A percentile compares a stretch with the other conserved stretches of the same genome.
These are phyloP conservation scores for Thymus mandschuricus DNA, from an alignment of 257 asterid genomes.

Conservation along the genomic window DNA sequence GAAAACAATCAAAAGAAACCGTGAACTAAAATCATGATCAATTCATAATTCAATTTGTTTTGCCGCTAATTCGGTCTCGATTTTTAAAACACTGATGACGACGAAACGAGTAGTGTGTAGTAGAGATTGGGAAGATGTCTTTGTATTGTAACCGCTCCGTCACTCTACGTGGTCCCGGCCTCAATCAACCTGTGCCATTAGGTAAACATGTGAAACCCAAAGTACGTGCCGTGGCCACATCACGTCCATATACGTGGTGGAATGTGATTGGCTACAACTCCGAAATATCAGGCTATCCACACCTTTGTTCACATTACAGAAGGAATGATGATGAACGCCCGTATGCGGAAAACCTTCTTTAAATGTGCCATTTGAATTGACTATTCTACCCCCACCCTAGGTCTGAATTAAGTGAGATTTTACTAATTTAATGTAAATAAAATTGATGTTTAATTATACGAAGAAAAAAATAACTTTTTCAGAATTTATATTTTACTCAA, in stretches of 20 bases:
- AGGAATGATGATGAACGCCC: background rate
- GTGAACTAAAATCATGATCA: no score
- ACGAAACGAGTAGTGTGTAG: no score
- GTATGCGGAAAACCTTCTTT: constrained; percentile 20
- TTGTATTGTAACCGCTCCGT: background rate
- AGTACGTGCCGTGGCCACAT: constrained; percentile 31
- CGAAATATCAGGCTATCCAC: constrained; percentile 38
- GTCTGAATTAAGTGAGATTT: no score
- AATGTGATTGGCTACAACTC: background rate
- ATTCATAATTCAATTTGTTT: no score
- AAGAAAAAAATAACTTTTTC: no score
- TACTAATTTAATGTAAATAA: no score
- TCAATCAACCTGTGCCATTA: constrained; percentile 28
- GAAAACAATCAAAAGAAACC: no score
- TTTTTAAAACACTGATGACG: no score
- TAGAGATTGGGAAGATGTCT: no score
- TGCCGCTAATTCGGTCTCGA: no score
- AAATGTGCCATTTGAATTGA: background rate
- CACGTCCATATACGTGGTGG: constrained; percentile 34
- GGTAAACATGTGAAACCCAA: constrained; percentile 32
- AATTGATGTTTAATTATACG: no score
- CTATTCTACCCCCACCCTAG: constrained; percentile 19
- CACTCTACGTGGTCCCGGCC: constrained; percentile 14
- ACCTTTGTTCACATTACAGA: background rate
- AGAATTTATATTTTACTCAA: no score